Evolutionary conservation across 176 grass and related monocot genomes (phyloP), one percentile per base, ranked within the genome.

Genomic region (Triticum timopheevii): DNA sequence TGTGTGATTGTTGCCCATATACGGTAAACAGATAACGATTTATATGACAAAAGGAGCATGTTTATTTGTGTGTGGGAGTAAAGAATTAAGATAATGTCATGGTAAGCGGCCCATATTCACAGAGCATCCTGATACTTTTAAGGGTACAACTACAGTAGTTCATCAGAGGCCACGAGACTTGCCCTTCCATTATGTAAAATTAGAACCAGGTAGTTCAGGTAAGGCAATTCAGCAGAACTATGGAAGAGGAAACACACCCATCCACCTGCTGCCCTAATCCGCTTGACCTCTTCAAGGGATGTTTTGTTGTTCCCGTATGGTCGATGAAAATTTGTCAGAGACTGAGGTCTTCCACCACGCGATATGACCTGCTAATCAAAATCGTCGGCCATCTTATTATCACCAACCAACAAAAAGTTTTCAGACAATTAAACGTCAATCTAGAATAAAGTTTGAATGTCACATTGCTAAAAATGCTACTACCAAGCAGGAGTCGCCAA

Each of bases 261-360:
- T 94, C 97, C 97, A 96, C 94, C 97, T 90, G 97, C 97, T 91
- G 88, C 97, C 84, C 94, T 94, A 56, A 99, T 93, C 79, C 97
- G 82, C 70, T 91, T 96, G 80, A 96, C 87, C 85, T 99, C 97
- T 86, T 94, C 90, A 87, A 98, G 94, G 39, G 94, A 94, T 17
- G 92, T 91, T 94, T 86, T 92, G 74, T 88, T 98, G 74, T 89
- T 98, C 82, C 97, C 97, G 69, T 96, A 98, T 0, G 97, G 97
- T 44, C 97, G 87, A 83, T 99, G 97, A 74, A 86, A 91, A 80
- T 91, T 83, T n/a, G 94, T 94, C 42, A 99, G 39, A 84, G 84
- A 67, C 91, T 96, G 87, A 88, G 94, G 82, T 90, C 92, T 93
- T 85, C 97, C 97, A 58, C 62, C 87, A 15, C 85, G 90, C 10